Evolutionary conservation across 2,329 filamentous ascomycete genomes (phyloP).

Genomic region (Penicillium sp.): DNA sequence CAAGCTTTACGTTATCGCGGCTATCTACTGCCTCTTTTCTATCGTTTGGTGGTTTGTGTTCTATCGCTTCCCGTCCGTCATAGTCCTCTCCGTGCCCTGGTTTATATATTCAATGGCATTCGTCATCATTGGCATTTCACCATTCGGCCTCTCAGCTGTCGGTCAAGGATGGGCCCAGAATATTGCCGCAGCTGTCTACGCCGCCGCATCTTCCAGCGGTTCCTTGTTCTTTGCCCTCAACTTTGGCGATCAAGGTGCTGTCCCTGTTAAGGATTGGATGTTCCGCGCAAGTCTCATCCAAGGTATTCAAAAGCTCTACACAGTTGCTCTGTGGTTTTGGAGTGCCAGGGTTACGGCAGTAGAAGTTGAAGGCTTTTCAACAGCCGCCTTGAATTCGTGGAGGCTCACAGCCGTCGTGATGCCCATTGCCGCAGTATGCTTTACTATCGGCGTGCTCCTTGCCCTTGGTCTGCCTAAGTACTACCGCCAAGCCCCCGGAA

Average conservation of each 20-base stretch:
- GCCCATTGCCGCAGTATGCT: conserved; percentile 59
- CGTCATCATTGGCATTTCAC: conserved; percentile 62
- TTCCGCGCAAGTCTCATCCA: conserved; percentile 66
- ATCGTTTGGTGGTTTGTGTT: conserved; percentile 65
- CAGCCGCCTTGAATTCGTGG: conserved; percentile 43
- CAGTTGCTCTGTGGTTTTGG: conserved; percentile 68
- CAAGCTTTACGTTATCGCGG: conserved; percentile 62
- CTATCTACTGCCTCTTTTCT: conserved; percentile 59
- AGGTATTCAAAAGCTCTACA: conserved; percentile 66
- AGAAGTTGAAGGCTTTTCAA: conserved; percentile 36
- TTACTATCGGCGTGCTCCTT: conserved; percentile 57
- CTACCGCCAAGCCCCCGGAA: conserved; percentile 64
- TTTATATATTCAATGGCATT: conserved; percentile 64
- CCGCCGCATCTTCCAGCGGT: conserved; percentile 62
- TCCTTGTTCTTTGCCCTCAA: conserved; percentile 68
- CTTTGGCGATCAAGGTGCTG: conserved; percentile 64
- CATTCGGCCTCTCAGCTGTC: conserved; percentile 46
- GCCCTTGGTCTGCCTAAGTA: conserved; percentile 65
- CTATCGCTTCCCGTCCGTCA: conserved; percentile 57
- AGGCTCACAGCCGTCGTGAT: conserved; percentile 56
- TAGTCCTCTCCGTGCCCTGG: conserved; percentile 62
- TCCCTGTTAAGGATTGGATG: conserved; percentile 64
- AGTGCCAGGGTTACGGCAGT: conserved; percentile 51
- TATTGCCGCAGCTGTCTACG: conserved; percentile 62
- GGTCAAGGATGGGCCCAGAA: conserved; percentile 58